Percentiles rank a stretch among this genome's conserved stretches.
These are phyloP conservation scores for Acrocalymma vagum DNA, from an alignment of 2,329 filamentous ascomycete species.

Conservation along the genomic window DNA sequence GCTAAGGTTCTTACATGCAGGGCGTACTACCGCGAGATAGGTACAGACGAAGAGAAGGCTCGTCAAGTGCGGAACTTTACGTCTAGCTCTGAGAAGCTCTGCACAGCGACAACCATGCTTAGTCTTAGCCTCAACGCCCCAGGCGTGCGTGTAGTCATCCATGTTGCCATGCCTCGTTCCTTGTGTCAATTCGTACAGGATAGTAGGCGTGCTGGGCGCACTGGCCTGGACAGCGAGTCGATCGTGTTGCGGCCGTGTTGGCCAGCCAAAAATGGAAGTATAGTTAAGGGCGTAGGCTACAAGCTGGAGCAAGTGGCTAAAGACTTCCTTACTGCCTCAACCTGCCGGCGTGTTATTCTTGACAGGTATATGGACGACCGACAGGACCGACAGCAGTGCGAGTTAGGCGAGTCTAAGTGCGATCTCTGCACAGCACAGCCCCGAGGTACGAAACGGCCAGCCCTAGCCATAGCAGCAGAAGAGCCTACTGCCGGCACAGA, in stretches of 20 bases:
- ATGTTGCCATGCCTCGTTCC: too few species aligned
- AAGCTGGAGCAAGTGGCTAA: conserved; percentile 3
- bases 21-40: conserved; percentile 4
- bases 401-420: conserved; percentile 5
- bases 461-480: neutral
- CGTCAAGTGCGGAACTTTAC: too few species aligned
- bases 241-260: too few species aligned
- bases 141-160: too few species aligned
- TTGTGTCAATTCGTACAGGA: too few species aligned
- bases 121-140: too few species aligned
- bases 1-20: conserved; percentile 2
- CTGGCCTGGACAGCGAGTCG: too few species aligned
- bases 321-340: neutral
- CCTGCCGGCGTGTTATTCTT: too few species aligned
- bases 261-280: neutral
- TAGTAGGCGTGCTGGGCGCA: too few species aligned
- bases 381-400: conserved; percentile 4
- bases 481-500: too few species aligned
- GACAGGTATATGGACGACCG: conserved; percentile 7
- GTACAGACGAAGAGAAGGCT: conserved; percentile 3
- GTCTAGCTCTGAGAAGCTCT: too few species aligned
- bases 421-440: conserved; percentile 5
- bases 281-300: conserved; percentile 1
- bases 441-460: neutral
- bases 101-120: too few species aligned